These are phyloP conservation scores for Zygoascus bituminiphila DNA, from an alignment of 805 yeast species.

Conservation along the genomic window DNA sequence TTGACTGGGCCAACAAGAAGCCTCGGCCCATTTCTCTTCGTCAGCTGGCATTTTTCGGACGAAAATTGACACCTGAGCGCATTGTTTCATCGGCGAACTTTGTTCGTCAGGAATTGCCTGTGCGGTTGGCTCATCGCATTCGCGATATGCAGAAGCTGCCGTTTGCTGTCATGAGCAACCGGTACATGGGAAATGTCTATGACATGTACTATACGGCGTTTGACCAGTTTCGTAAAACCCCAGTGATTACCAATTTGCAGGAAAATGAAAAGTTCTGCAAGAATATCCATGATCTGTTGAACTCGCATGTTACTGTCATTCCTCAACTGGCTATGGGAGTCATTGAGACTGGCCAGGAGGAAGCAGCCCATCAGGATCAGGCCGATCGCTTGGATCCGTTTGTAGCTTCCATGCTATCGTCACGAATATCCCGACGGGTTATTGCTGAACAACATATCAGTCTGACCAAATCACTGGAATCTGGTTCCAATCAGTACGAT, in stretches of 20 bases:
- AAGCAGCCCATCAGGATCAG: conserved; percentile 44
- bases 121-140: conserved; percentile 72
- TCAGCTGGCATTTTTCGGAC: conserved; percentile 86
- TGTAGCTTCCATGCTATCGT: conserved; percentile 69
- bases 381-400: conserved; percentile 53
- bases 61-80: conserved; percentile 65
- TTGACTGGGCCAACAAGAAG: conserved; percentile 51
- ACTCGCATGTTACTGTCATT: conserved; percentile 69
- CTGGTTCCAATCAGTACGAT: conserved; percentile 33
- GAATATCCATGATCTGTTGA: conserved; percentile 51
- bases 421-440: conserved; percentile 82
- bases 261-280: conserved; percentile 71
- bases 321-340: conserved; percentile 94
- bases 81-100: conserved; percentile 79
- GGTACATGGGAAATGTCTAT: conserved; percentile 78
- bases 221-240: conserved; percentile 71
- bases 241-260: conserved; percentile 55
- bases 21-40: conserved; percentile 88
- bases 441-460: conserved; percentile 88
- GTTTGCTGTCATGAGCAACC: conserved; percentile 74
- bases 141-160: conserved; percentile 76
- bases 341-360: conserved; percentile 59
- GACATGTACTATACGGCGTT: conserved; percentile 84
- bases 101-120: conserved; percentile 76
- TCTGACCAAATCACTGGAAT: conserved; percentile 54